Percentiles rank a stretch among this genome's conserved stretches.
phyloP scores from a whole-genome alignment of 2,329 filamentous ascomycete species.

The Talaromyces sp. region DNA sequence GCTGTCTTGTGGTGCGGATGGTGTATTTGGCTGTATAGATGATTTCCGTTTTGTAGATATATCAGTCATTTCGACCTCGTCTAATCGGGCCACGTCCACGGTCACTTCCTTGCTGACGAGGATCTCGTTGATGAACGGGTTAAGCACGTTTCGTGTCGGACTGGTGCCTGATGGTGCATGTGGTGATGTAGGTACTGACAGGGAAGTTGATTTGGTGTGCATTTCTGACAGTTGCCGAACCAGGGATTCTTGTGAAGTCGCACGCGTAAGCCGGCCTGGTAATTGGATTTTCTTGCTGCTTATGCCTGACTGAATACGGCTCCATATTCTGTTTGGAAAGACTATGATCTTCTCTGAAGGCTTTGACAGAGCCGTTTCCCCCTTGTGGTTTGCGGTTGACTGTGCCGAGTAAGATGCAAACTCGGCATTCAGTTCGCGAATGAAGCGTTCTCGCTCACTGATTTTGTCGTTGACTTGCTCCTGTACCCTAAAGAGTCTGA shows the following conservation, averaged over 20 bases:
- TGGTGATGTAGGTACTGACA: not conserved
- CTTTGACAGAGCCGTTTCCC: not conserved
- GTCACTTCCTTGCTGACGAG: constrained; percentile 19
- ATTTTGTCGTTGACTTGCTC: constrained; percentile 61
- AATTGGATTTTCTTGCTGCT: not conserved
- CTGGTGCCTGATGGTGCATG: not conserved
- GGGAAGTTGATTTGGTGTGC: not conserved
- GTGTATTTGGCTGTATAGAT: not conserved
- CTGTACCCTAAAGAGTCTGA: constrained; percentile 65
- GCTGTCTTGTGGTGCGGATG: not conserved
- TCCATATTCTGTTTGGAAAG: constrained; percentile 5
- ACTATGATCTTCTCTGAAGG: not conserved
- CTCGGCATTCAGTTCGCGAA: constrained; percentile 17
- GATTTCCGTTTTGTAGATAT: constrained; percentile 1
- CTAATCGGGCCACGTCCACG: constrained; percentile 17
- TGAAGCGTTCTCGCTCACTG: constrained; percentile 58
- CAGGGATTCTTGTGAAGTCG: constrained; percentile 15
- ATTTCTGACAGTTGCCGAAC: constrained; percentile 6
- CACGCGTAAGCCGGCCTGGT: not conserved
- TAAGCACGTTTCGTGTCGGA: not conserved
- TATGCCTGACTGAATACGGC: not conserved
- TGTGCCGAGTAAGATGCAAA: constrained; percentile 19
- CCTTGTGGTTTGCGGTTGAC: constrained; percentile 10
- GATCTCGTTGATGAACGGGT: constrained; percentile 13
- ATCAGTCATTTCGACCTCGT: constrained; percentile 11